These are phyloP conservation scores for Thielaviopsis punctulata DNA, from an alignment of 2,329 filamentous ascomycete species.

Conservation along the genomic window DNA sequence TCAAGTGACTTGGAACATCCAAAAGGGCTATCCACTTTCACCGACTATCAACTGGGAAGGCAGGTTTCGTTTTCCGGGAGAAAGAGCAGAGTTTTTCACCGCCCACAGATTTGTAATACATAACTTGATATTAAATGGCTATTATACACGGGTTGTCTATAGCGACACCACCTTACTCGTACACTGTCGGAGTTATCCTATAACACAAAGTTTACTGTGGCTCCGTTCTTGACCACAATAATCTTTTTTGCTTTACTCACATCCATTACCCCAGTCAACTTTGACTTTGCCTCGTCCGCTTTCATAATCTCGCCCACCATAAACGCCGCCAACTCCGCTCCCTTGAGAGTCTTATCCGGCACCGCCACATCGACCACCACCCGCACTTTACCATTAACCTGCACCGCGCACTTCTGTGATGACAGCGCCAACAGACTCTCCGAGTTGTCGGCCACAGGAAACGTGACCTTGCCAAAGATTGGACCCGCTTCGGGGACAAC, in stretches of 20 bases:
- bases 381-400: slow-evolving; percentile 64
- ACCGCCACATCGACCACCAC: slow-evolving; percentile 48
- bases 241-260: slow-evolving; percentile 40
- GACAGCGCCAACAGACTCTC: slow-evolving; percentile 16
- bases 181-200: slow-evolving; percentile 16
- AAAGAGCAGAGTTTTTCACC: background rate
- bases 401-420: slow-evolving; percentile 45
- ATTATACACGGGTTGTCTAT: background rate
- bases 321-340: slow-evolving; percentile 34
- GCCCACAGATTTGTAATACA: no score
- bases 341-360: slow-evolving; percentile 20
- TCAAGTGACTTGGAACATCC: no score
- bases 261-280: slow-evolving; percentile 23
- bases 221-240: slow-evolving; percentile 49
- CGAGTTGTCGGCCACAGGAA: slow-evolving; percentile 40
- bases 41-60: no score
- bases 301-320: slow-evolving; percentile 42
- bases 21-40: no score
- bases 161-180: background rate
- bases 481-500: slow-evolving; percentile 26
- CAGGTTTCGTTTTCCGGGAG: background rate
- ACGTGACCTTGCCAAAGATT: slow-evolving; percentile 31
- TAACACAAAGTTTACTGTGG: slow-evolving; percentile 58
- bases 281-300: slow-evolving; percentile 44
- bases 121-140: background rate